Evolutionary conservation across 106 monocot species (phyloP), one percentile per base, ranked within the genome.

Genomic region (Ottelia alismoides): DNA sequence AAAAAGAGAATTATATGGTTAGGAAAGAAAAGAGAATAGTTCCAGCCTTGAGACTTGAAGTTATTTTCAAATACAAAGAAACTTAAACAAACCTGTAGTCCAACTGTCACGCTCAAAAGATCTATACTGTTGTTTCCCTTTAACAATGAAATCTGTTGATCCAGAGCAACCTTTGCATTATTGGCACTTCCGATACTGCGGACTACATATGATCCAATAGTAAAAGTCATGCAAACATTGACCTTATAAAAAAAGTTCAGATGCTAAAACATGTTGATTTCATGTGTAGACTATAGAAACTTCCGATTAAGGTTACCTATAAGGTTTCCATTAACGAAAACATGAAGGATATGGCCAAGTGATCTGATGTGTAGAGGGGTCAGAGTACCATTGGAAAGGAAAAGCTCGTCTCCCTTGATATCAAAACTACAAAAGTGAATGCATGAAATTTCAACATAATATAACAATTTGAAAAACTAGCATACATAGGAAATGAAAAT

Each of bases 21-120:
- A n/a, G n/a, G n/a, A n/a, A n/a, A n/a, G n/a, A n/a, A n/a, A n/a
- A n/a, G n/a, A n/a, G n/a, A n/a, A n/a, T n/a, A n/a, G n/a, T n/a
- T n/a, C n/a, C n/a, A n/a, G n/a, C n/a, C n/a, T n/a, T n/a, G n/a
- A n/a, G n/a, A n/a, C n/a, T n/a, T n/a, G n/a, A n/a, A n/a, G n/a
- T n/a, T n/a, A n/a, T n/a, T n/a, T n/a, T n/a, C n/a, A n/a, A n/a
- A n/a, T n/a, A n/a, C n/a, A n/a, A n/a, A n/a, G n/a, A n/a, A n/a
- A n/a, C n/a, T n/a, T 28, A 53, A 66, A 27, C 14, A 35, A 20
- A 96, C 94, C 89, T 88, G 81, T 28, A 96, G 65, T n/a, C 98
- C 98, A 56, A 98, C 98, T 25, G 90, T 90, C 60, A 74, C 82
- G 70, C 98, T 98, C 31, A 98, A 68, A 63, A 98, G 77, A 72